Percentiles rank a stretch among this genome's conserved stretches.
phyloP scores from a whole-genome alignment of 2,329 filamentous ascomycete species.

The Exophiala sp. region DNA sequence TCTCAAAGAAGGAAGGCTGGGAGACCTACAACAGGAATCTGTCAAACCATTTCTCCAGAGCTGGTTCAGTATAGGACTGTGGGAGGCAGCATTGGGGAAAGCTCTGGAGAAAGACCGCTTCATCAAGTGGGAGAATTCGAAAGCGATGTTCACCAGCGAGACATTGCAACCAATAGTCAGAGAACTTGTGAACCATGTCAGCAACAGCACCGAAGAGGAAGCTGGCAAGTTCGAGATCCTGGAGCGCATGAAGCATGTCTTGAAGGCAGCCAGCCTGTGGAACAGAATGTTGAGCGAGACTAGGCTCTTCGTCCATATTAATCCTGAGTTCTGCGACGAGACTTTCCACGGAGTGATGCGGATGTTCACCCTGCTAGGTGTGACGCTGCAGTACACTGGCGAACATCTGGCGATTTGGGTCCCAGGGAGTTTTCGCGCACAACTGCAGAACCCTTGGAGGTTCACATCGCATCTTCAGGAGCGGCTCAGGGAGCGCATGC shows the following conservation, averaged over 20 bases:
- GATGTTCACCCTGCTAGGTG: constrained; percentile 4
- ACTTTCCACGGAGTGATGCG: constrained; percentile 3
- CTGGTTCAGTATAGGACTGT: constrained; percentile 11
- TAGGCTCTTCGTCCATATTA: constrained; percentile 2
- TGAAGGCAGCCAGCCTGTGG: constrained; percentile 5
- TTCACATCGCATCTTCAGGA: not conserved
- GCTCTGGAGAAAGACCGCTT: constrained; percentile 2
- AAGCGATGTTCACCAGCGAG: constrained; percentile 2
- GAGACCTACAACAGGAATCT: not conserved
- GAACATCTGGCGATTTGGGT: not conserved
- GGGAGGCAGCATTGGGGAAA: constrained; percentile 8
- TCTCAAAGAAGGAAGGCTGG: constrained; percentile 8
- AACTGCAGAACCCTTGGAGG: constrained; percentile 3
- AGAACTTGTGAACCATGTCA: not conserved
- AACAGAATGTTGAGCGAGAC: constrained; percentile 5
- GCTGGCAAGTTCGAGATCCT: not conserved
- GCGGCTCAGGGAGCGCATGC: not conserved
- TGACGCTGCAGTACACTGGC: constrained; percentile 1
- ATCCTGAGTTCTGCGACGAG: constrained; percentile 7
- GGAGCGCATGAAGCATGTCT: not conserved
- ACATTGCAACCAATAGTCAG: not conserved
- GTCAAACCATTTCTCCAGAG: constrained; percentile 9
- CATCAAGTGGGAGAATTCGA: not conserved
- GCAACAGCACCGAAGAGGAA: not conserved
- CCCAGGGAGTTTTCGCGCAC: not conserved